Conservation (phyloP, 2,329 filamentous ascomycete genomes). For the Pyricularia pennisetigena region DNA sequence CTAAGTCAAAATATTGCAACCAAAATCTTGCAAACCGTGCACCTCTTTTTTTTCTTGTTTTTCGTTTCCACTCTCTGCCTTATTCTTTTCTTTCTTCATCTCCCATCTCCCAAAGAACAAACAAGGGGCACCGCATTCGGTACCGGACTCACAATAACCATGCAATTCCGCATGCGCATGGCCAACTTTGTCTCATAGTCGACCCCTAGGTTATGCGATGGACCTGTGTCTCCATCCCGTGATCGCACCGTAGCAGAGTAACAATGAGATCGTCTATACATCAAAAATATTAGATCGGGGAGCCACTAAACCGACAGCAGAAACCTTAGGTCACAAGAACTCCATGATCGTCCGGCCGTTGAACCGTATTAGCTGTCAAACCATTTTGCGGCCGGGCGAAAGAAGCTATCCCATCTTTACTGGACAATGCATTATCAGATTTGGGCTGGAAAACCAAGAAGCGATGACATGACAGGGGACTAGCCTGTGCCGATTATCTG, state of each 20-base stretch:
- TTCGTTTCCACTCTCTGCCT: too few species aligned
- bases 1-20: too few species aligned
- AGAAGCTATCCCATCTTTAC: neutral
- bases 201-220: neutral
- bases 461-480: neutral
- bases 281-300: neutral
- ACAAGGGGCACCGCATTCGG: neutral
- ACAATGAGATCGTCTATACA: neutral
- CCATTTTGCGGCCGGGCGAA: neutral
- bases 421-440: neutral
- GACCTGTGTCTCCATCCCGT: neutral
- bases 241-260: neutral
- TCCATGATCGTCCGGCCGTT: neutral
- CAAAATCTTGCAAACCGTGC: too few species aligned
- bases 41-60: too few species aligned
- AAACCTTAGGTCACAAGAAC: neutral
- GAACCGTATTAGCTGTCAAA: neutral
- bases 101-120: neutral
- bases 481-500: neutral
- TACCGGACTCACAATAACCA: neutral
- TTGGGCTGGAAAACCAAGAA: neutral
- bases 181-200: neutral
- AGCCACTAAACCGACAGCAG: neutral
- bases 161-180: neutral
- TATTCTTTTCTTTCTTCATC: too few species aligned